phyloP scores from a whole-genome alignment of 768 basidiomycete genomes.

The Lentinus tigrinus region DNA sequence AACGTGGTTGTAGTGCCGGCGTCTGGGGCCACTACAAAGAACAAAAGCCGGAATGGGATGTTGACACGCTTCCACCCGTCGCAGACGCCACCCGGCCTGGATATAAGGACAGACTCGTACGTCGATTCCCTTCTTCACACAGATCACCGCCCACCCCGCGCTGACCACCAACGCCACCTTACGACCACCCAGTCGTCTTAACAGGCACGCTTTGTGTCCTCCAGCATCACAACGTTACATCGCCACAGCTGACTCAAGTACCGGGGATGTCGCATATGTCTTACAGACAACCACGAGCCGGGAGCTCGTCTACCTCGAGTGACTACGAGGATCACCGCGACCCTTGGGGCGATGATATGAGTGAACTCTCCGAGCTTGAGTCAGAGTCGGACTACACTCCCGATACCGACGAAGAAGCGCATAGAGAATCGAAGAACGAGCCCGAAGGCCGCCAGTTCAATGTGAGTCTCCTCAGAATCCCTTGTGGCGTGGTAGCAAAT shows the following conservation, averaged over 20 bases:
- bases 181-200: too few relatives aligned
- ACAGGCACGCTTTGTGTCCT: too few relatives aligned
- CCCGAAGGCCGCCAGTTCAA: not conserved
- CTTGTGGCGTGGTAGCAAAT: not conserved
- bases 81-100: constrained; percentile 11
- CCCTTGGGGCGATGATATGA: constrained; percentile 1
- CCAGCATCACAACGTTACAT: too few relatives aligned
- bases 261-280: too few relatives aligned
- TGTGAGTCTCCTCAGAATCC: constrained; percentile 1
- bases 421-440: constrained; percentile 3
- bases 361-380: constrained; percentile 16
- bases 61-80: constrained; percentile 3
- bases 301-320: constrained; percentile 9
- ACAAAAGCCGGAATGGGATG: constrained; percentile 13
- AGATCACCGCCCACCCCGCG: not conserved
- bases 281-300: not conserved
- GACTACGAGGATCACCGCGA: constrained; percentile 6
- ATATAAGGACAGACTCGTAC: constrained; percentile 6
- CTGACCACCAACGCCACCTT: not conserved
- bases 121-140: not conserved
- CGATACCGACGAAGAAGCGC: constrained; percentile 7
- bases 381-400: constrained; percentile 12
- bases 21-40: constrained; percentile 12
- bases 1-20: constrained; percentile 13
- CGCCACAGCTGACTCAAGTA: too few relatives aligned